Base-by-base conservation (phyloP, 495 filamentous ascomycete genomes). In the Penicillium subrubescens region DNA sequence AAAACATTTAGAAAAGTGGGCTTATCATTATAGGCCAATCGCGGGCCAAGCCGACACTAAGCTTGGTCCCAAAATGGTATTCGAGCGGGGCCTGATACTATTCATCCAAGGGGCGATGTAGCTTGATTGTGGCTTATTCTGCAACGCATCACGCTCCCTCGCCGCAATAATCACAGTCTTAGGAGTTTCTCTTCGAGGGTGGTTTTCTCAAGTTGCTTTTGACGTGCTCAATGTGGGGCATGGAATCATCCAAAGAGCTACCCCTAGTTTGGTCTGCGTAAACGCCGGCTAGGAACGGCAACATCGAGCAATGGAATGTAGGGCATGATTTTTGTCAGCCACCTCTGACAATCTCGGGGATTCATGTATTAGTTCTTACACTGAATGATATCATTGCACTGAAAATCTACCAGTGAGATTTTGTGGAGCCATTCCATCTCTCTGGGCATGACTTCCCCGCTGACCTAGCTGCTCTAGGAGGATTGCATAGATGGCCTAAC, bases 221-320 rank as follows among this genome's bases (percentile, higher is more conserved):
- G 67, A 66, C 60, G 67, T 66, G 67, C 67, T 69, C 33, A 57
- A 19, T 35, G 48, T 69, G 66, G 67, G 67, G 59, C 60, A 61
- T 69, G 31, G 51, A 57, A 39, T 60, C 63, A 69, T 63, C 44
- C 19, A 15, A 66, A 60, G 60, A 59, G 35, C 34, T 19, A 25
- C 37, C 31, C 31, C 59, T 56, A 39, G 52, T 23, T 55, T 56
- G 21, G 23, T 25, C 48, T 37, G 35, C 15, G 23, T 27, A 29
- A 21, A 59, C 5, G 31, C 29, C 66, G 66, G 62, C 39, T 62
- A 65, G 27, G 62, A n/a, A 59, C 61, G 62, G 62, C 29, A 54
- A 27, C 46, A 59, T 33, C 12, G 60, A 64, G 44, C 58, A 41
- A 14, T 52, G 62, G 66, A 65, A 68, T 68, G 66, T 59, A 67